Base-by-base conservation (phyloP, 495 filamentous ascomycete genomes). In the Penicillium cinerascens region DNA sequence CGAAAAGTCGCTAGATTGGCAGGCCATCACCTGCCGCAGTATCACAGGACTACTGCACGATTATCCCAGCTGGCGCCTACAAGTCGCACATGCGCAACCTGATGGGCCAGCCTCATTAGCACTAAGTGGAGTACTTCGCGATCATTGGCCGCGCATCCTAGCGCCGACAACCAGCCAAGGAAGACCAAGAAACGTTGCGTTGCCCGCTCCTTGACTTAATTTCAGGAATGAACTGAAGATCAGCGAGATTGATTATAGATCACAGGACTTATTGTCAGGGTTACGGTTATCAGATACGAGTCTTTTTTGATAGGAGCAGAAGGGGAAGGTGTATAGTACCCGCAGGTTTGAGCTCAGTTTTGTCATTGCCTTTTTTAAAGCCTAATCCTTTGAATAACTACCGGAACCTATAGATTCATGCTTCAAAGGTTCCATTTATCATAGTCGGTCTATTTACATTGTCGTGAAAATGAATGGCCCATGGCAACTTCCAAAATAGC, bases 21-120 rank as follows among this genome's bases (percentile, higher is more conserved):
- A 54, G 48, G 46, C 29, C 16, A 16, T 44, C 29, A 51, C 15
- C 47, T 42, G 46, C 33, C 40, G 6, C 25, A 42, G 26, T 49
- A 50, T 61, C 61, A 64, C 61, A 64, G 2, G 41, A 54, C 61
- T 64, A 61, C 61, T 58, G 58, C 58, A 54, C 35, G 44, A 36
- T 50, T 26, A 63, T 63, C 60, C 52, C 52, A 52, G 48, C 55
- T 15, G 57, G 60, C 60, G 60, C 60, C 50, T 64, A 55, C 17
- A 54, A 21, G 44, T 42, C 15, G 44, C 29, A 35, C 10, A 29
- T 44, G 37, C 8, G 36, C 38, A 26, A 60, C 43, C 11, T 57
- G 45, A 58, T 54, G 51, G 55, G 60, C 43, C 36, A 25, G 36
- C 17, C 21, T 8, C 25, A 17, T 6, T n/a, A 35, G 35, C 43